These are phyloP conservation scores for Urtica urens DNA, from an alignment of 306 rosid genomes.

Conservation along the genomic window DNA sequence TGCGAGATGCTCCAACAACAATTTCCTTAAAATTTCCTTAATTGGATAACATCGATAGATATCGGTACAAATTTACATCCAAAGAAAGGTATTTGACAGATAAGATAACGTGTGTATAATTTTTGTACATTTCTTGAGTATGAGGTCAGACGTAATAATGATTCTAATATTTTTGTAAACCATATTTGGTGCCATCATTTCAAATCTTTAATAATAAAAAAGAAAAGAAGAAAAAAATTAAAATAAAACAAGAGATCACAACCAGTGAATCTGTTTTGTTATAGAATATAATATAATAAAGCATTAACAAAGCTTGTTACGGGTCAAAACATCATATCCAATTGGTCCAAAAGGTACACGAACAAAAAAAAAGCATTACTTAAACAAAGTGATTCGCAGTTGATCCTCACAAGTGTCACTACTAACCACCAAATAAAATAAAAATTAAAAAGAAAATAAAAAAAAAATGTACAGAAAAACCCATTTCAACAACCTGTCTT, in stretches of 20 bases:
- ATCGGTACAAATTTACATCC: too few species aligned
- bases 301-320: not conserved
- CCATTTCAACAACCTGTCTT: conserved; percentile 2
- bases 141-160: too few species aligned
- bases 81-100: too few species aligned
- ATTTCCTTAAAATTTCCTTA: too few species aligned
- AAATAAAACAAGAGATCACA: not conserved
- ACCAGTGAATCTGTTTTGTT: not conserved
- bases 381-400: not conserved
- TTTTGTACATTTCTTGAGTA: too few species aligned
- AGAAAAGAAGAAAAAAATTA: not conserved
- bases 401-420: not conserved
- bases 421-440: not conserved
- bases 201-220: not conserved
- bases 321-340: conserved; percentile 6
- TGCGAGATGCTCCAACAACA: too few species aligned
- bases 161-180: too few species aligned
- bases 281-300: not conserved
- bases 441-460: not conserved
- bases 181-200: not conserved
- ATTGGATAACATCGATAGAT: too few species aligned
- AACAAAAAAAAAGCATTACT: not conserved
- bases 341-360: conserved; percentile 6
- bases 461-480: not conserved
- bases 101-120: too few species aligned